Evolutionary conservation across 495 filamentous ascomycete genomes (phyloP).

Genomic region (Talaromyces stipitatus): DNA sequence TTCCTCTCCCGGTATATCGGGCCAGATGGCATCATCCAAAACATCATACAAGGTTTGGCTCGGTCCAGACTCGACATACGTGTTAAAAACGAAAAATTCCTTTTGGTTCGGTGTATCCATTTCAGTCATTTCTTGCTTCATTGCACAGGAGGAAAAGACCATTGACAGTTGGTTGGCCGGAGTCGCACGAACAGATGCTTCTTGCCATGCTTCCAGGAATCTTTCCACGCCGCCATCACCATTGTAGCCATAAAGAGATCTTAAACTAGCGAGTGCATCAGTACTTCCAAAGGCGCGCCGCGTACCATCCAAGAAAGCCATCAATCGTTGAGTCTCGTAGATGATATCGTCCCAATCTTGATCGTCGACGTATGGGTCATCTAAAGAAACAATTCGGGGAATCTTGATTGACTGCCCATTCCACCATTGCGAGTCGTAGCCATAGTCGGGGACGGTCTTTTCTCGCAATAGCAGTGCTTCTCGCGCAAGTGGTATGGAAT

Average conservation of each 20-base stretch:
- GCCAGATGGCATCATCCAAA: constrained; percentile 62
- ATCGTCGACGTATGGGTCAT: constrained; percentile 27
- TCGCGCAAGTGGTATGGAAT: constrained; percentile 72
- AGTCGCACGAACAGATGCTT: constrained; percentile 30
- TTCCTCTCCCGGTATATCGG: constrained; percentile 37
- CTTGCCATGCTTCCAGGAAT: constrained; percentile 36
- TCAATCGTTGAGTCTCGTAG: constrained; percentile 58
- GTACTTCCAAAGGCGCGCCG: constrained; percentile 74
- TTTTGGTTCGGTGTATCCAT: constrained; percentile 24
- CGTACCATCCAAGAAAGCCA: constrained; percentile 77
- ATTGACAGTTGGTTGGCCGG: constrained; percentile 30
- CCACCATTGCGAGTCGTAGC: constrained; percentile 76
- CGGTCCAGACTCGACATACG: constrained; percentile 29
- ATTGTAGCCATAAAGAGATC: constrained; percentile 27
- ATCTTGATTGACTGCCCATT: constrained; percentile 57
- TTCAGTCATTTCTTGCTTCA: constrained; percentile 25
- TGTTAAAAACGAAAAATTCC: constrained; percentile 34
- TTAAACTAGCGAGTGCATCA: constrained; percentile 47
- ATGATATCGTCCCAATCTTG: constrained; percentile 41
- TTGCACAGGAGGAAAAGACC: constrained; percentile 33
- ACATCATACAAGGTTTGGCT: constrained; percentile 64
- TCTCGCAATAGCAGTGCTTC: constrained; percentile 59
- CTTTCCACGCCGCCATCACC: constrained; percentile 23
- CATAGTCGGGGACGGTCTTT: constrained; percentile 52
- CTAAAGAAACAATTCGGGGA: constrained; percentile 49